Evolutionary conservation across 768 basidiomycete species (phyloP), one percentile per base, ranked within the genome.

Genomic region (Tubosaeta brunneosetosa): DNA sequence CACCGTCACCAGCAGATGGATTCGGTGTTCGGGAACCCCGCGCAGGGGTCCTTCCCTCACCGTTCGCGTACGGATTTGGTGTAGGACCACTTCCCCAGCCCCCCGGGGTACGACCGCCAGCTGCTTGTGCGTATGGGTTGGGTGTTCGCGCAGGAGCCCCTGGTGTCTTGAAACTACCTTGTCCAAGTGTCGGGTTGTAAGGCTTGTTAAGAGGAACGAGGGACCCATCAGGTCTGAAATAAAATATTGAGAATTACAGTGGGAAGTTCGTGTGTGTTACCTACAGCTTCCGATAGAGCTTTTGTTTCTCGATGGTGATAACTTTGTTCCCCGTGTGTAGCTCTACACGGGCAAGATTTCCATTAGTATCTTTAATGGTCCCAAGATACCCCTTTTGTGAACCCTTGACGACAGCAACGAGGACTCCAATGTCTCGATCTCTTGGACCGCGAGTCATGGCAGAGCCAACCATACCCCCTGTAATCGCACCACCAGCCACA

Each of bases 361-460:
- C 95, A 53, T 94, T 95, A 27, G 93, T 90, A 65, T 98, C 97
- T 71, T 94, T 97, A 75, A 98, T 89, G 5, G 85, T 83, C 7
- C 97, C 97, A 42, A 86, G 77, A 61, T 94, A 88, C 13, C 93
- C 91, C 70, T 99, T 99, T 64, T 87, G 83, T 5, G 89, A 79
- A 5, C 97, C 97, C 66, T 91, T 89, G 54, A 91, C 75, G 5
- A 98, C 82, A 11, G 79, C 79, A 34, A 98, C 91, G 14, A 78
- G 76, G 1, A 80, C 76, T 14, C 94, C 94, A 57, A 94, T 87
- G 61, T 91, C 80, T 16, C 88, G 77, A 67, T 93, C 92, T 58
- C 89, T 75, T 31, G 89, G 86, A 0, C 90, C 91, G 40, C 89
- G 83, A 3, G 81, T 82, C 78, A 89, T 89, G 2, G 86, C 88